Base-by-base conservation (phyloP, 2,329 filamentous ascomycete species). In the Trichophyton verrucosum region DNA sequence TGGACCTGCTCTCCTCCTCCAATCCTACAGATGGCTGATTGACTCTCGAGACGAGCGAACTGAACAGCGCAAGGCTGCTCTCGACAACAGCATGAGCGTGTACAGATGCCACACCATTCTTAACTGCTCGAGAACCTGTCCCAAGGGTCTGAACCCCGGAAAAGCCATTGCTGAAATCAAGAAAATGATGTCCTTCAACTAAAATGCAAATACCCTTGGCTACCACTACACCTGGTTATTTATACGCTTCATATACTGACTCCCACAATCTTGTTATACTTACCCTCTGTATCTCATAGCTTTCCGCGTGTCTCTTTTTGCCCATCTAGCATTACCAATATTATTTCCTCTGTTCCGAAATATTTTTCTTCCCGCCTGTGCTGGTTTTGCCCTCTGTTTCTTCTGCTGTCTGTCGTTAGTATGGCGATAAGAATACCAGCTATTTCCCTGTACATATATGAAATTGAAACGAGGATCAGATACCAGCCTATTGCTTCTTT, bases 31-130 rank as follows among this genome's bases (percentile, higher is more conserved):
- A 73, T 99, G 94, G 94, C 82, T 99, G 67, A 88, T 86, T 72
- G 94, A 99, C 76, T 95, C 89, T 49, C 87, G 94, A 77, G 94
- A 99, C 75, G 88, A 96, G 84, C 86, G 84, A 76, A 95, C 82
- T 70, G 86, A 82, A 62, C 86, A 95, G 82, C 87, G 94, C 74
- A 94, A 94, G 83, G 85, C 86, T 66, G 88, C 88, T 62, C 82
- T 99, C 69, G 92, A 99, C 78, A 99, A 99, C 84, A 94, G 88
- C 74, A 99, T 99, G 94, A 95, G 88, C 77, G 76, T 99, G 76
- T 99, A 99, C 83, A 85, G 94, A 72, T 99, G 94, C 83, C 94
- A 99, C 82, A 99, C 94, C 65, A 99, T 99, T 74, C 85, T 99
- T 69, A 99, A 99, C 84, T 99, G 92, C 85, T 92, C 91, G 67